Conservation (phyloP, 2,329 filamentous ascomycete species). For the Colletotrichum camelliae region DNA sequence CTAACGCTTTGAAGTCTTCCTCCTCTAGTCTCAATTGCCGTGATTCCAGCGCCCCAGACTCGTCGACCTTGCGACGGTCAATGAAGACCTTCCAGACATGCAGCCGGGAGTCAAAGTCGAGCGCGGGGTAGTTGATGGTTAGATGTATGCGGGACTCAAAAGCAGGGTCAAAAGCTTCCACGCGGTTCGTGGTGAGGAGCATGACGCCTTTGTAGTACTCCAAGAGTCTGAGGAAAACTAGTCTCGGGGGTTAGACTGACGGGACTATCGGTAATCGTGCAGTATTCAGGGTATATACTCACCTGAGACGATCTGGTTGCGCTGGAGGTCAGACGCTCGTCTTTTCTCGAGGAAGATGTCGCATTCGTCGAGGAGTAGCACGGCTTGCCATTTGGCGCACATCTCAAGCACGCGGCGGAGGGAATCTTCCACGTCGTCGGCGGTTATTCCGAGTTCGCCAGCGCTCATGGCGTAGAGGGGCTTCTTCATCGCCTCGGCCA, state of each 20-base stretch:
- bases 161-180: not conserved
- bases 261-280: not conserved
- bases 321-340: not conserved
- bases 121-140: not conserved
- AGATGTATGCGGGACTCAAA: not conserved
- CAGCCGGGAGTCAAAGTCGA: not conserved
- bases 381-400: not conserved
- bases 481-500: not conserved
- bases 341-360: not conserved
- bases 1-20: not conserved
- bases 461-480: not conserved
- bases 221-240: not conserved
- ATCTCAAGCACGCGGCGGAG: not conserved
- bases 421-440: not conserved
- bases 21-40: not conserved
- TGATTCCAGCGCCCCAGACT: not conserved
- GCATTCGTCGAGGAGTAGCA: not conserved
- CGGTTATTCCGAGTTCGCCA: not conserved
- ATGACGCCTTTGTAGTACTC: not conserved
- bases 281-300: fast-evolving
- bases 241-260: not conserved
- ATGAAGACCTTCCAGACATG: not conserved
- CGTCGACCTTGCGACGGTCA: not conserved
- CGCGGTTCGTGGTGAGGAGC: not conserved
- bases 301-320: not conserved